These are phyloP conservation scores for Ophiostoma perfectum DNA, from an alignment of 2,329 filamentous ascomycete species.

Conservation along the genomic window DNA sequence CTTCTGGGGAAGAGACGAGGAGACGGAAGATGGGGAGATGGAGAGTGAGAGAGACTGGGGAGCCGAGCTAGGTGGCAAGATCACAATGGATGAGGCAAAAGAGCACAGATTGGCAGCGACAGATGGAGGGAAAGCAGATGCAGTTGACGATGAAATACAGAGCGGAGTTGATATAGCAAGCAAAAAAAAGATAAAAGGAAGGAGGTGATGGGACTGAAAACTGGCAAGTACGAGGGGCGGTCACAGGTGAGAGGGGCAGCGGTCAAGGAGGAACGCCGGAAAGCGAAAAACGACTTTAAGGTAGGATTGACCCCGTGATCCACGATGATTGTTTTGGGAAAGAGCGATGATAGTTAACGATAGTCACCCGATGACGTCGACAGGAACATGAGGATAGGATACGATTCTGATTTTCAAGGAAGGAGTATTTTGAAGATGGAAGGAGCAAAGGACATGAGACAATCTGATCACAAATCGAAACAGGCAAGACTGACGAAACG, in stretches of 20 bases:
- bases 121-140: background rate
- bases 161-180: background rate
- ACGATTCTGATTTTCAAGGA: background rate
- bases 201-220: background rate
- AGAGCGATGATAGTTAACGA: background rate
- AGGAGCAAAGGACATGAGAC: background rate
- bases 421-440: background rate
- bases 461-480: background rate
- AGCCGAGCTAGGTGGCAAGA: too few relatives aligned
- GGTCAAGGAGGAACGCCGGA: background rate
- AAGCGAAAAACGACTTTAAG: background rate
- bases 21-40: conserved; percentile 2
- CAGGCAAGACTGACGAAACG: background rate
- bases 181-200: conserved; percentile 2
- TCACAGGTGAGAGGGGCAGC: conserved; percentile 8
- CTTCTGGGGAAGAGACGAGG: background rate
- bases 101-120: background rate
- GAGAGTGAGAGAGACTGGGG: background rate
- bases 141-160: background rate
- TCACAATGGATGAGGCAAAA: background rate
- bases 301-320: conserved; percentile 3
- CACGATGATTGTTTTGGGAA: background rate
- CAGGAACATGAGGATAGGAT: background rate
- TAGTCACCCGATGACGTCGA: background rate
- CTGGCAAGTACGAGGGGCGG: background rate